Percentiles rank a stretch among this genome's conserved stretches.
Evolutionary conservation across 2,329 filamentous ascomycete genomes (phyloP).

Genomic region (Trichoderma atroviride): DNA sequence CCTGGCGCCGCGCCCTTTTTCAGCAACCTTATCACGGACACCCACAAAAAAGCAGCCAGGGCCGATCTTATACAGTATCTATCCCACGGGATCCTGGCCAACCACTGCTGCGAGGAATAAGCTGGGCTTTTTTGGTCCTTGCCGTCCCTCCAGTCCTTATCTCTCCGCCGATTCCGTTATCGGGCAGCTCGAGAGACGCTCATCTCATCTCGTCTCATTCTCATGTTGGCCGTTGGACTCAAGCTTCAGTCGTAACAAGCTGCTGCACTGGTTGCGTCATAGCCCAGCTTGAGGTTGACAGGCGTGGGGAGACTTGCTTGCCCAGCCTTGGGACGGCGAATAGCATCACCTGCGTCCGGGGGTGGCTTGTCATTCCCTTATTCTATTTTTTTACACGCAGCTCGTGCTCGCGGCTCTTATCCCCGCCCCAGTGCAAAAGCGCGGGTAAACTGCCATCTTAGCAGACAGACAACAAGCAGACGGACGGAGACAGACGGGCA

Average conservation of each 20-base stretch:
- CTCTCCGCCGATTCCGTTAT: constrained; percentile 27
- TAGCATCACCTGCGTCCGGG: constrained; percentile 19
- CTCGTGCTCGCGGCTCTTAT: constrained; percentile 14
- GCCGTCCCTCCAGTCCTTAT: constrained; percentile 15
- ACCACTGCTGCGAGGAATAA: constrained; percentile 1
- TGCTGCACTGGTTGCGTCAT: constrained; percentile 23
- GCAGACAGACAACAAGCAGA: not conserved
- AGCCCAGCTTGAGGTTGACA: not conserved
- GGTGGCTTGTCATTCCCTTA: not conserved
- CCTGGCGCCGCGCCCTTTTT: constrained; percentile 18
- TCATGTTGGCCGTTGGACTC: constrained; percentile 5
- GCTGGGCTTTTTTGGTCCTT: not conserved
- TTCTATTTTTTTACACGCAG: not conserved
- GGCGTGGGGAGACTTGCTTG: constrained; percentile 18
- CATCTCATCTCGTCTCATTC: not conserved
- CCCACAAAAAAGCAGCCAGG: constrained; percentile 22
- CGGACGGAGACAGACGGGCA: not conserved
- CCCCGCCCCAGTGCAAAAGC: not conserved
- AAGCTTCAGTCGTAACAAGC: constrained; percentile 2
- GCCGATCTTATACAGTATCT: constrained; percentile 20
- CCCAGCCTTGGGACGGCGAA: constrained; percentile 16
- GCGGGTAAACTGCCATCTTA: not conserved
- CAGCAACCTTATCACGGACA: constrained; percentile 26
- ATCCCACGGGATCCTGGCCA: constrained; percentile 23
- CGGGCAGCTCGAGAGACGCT: constrained; percentile 12